These are phyloP conservation scores for Monascus purpureus DNA, from an alignment of 495 filamentous ascomycete species.

Conservation along the genomic window DNA sequence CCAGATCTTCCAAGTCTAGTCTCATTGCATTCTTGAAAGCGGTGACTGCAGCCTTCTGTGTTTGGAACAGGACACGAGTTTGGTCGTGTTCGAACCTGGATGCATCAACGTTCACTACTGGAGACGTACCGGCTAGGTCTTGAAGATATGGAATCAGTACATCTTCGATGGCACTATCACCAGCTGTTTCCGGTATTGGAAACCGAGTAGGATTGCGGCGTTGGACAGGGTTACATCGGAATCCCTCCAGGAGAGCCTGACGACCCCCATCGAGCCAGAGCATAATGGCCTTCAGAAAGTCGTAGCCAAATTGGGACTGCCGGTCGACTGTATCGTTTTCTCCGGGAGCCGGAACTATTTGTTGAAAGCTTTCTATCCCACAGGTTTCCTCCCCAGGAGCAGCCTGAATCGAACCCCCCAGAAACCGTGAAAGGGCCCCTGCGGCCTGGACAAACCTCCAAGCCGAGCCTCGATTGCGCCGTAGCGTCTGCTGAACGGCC, in stretches of 20 bases:
- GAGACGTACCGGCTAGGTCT: conserved; percentile 26
- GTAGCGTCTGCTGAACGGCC: conserved; percentile 39
- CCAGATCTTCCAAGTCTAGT: conserved; percentile 36
- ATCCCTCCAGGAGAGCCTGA: conserved; percentile 37
- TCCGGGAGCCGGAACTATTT: conserved; percentile 32
- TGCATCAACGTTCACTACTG: conserved; percentile 44
- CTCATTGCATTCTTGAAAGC: conserved; percentile 41
- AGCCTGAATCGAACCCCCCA: conserved; percentile 32
- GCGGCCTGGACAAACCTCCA: conserved; percentile 57
- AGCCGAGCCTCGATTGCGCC: conserved; percentile 41
- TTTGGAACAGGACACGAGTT: conserved; percentile 33
- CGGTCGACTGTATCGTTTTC: conserved; percentile 29
- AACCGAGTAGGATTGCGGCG: conserved; percentile 26
- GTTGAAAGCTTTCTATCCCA: conserved; percentile 22
- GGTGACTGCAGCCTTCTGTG: conserved; percentile 41
- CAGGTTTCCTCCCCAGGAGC: background rate
- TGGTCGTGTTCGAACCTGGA: conserved; percentile 45
- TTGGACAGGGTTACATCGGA: conserved; percentile 27
- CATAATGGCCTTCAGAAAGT: conserved; percentile 50
- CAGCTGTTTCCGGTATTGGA: conserved; percentile 36
- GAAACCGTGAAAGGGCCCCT: conserved; percentile 40
- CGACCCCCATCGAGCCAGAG: conserved; percentile 48
- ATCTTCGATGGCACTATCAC: conserved; percentile 37
- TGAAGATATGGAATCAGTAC: conserved; percentile 47
- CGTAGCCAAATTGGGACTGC: conserved; percentile 41